Percentiles rank a stretch among this genome's conserved stretches.
phyloP scores from a whole-genome alignment of 2,329 filamentous ascomycete species.

The Didymella lethalis region DNA sequence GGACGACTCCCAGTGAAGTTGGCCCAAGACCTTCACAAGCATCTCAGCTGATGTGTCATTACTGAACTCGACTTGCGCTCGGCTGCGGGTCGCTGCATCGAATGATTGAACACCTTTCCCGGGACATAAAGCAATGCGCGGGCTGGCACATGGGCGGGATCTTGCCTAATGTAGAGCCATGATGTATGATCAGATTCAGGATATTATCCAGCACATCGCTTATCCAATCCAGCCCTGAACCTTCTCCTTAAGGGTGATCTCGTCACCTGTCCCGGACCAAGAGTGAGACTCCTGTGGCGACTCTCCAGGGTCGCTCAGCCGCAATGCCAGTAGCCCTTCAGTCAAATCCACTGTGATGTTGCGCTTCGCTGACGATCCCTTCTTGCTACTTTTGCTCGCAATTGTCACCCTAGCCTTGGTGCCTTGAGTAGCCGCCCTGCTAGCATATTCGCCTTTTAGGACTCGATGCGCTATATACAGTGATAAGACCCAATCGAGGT shows the following conservation, averaged over 20 bases:
- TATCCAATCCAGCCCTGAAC: conserved; percentile 38
- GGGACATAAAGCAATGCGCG: not conserved
- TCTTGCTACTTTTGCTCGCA: conserved; percentile 31
- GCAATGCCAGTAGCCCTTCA: conserved; percentile 29
- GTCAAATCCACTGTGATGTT: conserved; percentile 35
- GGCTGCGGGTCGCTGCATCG: not conserved
- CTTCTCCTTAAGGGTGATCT: conserved; percentile 31
- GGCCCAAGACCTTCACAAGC: not conserved
- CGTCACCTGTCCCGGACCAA: conserved; percentile 35
- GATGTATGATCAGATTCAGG: not conserved
- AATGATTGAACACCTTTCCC: not conserved
- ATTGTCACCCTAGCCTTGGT: conserved; percentile 38
- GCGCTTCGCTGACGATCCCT: conserved; percentile 24
- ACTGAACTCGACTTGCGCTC: conserved; percentile 1
- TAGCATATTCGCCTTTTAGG: conserved; percentile 35
- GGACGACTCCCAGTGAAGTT: too few species aligned
- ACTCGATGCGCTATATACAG: conserved; percentile 42
- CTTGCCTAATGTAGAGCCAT: too few species aligned
- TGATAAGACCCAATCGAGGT: conserved; percentile 46
- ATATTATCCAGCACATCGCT: not conserved
- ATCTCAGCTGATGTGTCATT: conserved; percentile 17
- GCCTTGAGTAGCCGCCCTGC: conserved; percentile 28
- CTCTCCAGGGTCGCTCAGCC: conserved; percentile 18
- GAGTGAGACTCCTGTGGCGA: conserved; percentile 28
- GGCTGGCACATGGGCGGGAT: not conserved